Base-by-base conservation (phyloP, 2,329 filamentous ascomycete genomes). In the Pseudogymnoascus sp. region DNA sequence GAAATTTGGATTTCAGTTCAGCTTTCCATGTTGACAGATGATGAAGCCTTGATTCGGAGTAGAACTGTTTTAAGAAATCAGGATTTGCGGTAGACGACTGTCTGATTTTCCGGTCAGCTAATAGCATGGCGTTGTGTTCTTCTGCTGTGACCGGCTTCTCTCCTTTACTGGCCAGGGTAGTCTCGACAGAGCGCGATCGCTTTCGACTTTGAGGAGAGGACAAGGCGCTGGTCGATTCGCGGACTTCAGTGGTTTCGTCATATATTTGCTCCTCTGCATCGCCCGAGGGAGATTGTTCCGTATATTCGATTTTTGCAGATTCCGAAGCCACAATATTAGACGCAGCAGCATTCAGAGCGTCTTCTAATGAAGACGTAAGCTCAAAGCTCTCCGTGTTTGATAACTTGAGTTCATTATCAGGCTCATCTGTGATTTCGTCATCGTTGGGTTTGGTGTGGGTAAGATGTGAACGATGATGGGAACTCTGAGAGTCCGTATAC, bases 11-110 rank as follows among this genome's bases (percentile, higher is more conserved):
- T 74, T 97, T 99, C 3, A 99, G 77, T 65, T 96, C 90, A 1
- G 93, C 90, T 78, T 97, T 99, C 95, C 94, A 97, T 0, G 91
- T 91, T 0, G 93, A 97, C 0, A 99, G 78, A 72, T 99, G 94
- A 74, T 99, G 95, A 18, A 99, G 80, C 23, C 94, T 88, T 65
- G 93, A 97, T 75, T 97, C 92, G 4, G 91, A 89, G 72, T 97
- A 99, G 72, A 91, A 99, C 66, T 97, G 92, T 67, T 93, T 89
- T 1, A 99, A 79, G 65, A 99, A 99, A 37, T 94, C 87, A 0
- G 95, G 94, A 68, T 99, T 95, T 7, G 92, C 90, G 1, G 92
- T 92, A 1, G 92, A 96, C 0, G 92, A 92, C 71, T 95, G 94
- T 64, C 91, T 85, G 69, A 96, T 85, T 35, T 87, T 86, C 2